phyloP scores from a whole-genome alignment of 2,329 filamentous ascomycete species.

The Diaporthe helianthi region DNA sequence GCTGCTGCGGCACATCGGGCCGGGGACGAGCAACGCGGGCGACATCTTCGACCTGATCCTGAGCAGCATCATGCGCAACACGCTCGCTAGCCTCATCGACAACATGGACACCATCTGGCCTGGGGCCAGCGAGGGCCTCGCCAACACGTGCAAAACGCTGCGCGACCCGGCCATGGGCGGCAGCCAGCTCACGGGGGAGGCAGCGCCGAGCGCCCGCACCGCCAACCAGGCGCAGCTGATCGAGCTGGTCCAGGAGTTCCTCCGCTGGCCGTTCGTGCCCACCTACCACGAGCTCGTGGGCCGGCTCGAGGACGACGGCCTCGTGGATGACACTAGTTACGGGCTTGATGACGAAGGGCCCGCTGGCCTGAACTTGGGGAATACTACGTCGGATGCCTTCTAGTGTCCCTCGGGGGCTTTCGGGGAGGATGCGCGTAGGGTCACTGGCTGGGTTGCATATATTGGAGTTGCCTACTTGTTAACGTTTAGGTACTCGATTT shows the following conservation, averaged over 20 bases:
- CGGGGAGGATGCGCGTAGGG: not conserved
- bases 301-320: slow-evolving; percentile 44
- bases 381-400: slow-evolving; percentile 16
- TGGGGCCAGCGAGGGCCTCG: slow-evolving; percentile 63
- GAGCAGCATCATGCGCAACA: slow-evolving; percentile 46
- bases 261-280: slow-evolving; percentile 71
- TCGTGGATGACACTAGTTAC: slow-evolving; percentile 33
- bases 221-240: slow-evolving; percentile 62
- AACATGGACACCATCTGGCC: slow-evolving; percentile 59
- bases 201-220: slow-evolving; percentile 53
- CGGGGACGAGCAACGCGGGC: slow-evolving; percentile 48
- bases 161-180: slow-evolving; percentile 58
- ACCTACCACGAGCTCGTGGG: slow-evolving; percentile 55
- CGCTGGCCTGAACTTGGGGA: not conserved
- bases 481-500: not conserved
- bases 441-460: not conserved
- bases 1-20: slow-evolving; percentile 55
- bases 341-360: not conserved
- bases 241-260: slow-evolving; percentile 66
- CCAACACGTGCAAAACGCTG: slow-evolving; percentile 56
- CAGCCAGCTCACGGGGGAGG: slow-evolving; percentile 45
- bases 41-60: slow-evolving; percentile 63
- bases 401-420: not conserved
- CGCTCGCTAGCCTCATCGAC: slow-evolving; percentile 46
- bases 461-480: not conserved